phyloP scores from a whole-genome alignment of 208 protist species.

The Acanthamoeba castellanii region DNA sequence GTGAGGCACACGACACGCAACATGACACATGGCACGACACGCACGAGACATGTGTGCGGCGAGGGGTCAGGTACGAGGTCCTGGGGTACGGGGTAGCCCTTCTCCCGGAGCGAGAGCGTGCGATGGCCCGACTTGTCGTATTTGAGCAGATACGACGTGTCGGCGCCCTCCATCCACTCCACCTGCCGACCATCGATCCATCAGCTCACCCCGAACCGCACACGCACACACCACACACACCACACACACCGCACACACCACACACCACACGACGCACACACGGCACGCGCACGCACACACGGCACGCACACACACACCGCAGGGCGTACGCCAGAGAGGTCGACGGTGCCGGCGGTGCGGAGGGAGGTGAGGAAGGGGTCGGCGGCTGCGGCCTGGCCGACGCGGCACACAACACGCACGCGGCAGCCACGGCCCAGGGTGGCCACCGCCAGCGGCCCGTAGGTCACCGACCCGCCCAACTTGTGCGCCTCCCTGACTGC shows the following conservation, averaged over 20 bases:
- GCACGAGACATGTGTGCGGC: neutral
- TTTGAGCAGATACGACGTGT: conserved; percentile 65
- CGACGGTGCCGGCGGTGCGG: neutral
- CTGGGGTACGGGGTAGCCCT: neutral
- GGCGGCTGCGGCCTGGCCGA: neutral
- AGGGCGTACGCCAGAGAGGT: neutral
- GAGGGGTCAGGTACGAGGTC: neutral
- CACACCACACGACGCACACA: too few relatives aligned
- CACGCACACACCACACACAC: too few relatives aligned
- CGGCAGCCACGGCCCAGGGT: neutral
- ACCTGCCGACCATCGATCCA: too few relatives aligned
- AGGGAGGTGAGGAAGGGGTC: neutral
- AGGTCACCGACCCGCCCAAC: conserved; percentile 60
- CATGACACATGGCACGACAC: too few relatives aligned
- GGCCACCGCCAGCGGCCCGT: conserved; percentile 30
- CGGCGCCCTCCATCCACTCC: neutral
- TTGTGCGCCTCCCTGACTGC: conserved; percentile 32
- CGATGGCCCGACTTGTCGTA: conserved; percentile 42
- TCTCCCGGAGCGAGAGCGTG: conserved; percentile 36
- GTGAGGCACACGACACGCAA: neutral
- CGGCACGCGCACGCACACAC: too few relatives aligned
- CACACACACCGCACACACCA: too few relatives aligned
- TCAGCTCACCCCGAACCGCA: too few relatives aligned
- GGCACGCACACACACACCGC: too few relatives aligned
- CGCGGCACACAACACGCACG: conserved; percentile 5